These are phyloP conservation scores for Tolypocladium album DNA, from an alignment of 2,329 filamentous ascomycete genomes.

Conservation along the genomic window DNA sequence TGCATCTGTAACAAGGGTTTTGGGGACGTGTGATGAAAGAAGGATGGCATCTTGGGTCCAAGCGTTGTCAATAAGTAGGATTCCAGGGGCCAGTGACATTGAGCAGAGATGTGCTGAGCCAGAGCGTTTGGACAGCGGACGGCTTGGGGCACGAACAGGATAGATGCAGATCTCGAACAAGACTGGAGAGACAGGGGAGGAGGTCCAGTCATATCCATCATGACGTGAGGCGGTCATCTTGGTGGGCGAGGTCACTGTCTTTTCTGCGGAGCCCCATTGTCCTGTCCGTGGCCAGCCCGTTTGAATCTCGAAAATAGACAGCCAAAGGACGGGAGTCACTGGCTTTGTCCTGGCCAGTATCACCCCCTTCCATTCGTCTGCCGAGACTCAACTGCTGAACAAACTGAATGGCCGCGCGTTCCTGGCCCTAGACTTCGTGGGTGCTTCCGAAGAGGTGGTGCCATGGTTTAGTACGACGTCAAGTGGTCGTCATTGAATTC, in stretches of 20 bases:
- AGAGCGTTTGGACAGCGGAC: not conserved
- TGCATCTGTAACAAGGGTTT: not conserved
- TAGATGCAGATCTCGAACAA: not conserved
- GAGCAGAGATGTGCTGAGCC: not conserved
- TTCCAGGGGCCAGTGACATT: no score
- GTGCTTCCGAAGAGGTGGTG: no score
- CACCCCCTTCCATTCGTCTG: not conserved
- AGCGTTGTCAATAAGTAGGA: not conserved
- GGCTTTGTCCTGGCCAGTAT: not conserved
- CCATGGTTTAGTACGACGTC: not conserved
- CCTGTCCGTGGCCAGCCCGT: not conserved
- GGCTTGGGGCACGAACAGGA: not conserved
- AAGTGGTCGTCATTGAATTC: not conserved
- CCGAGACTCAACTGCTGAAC: conserved; percentile 1
- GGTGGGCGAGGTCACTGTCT: not conserved
- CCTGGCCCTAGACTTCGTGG: not conserved
- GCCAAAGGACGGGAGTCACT: not conserved
- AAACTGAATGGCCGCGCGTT: not conserved
- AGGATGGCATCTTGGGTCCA: not conserved
- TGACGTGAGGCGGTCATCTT: not conserved
- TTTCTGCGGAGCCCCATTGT: not conserved
- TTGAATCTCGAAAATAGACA: not conserved
- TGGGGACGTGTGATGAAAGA: not conserved
- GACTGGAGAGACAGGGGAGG: not conserved
- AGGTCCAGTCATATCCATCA: not conserved